phyloP scores from a whole-genome alignment of 345 rosid species.

The Lenwebbia sp. region DNA sequence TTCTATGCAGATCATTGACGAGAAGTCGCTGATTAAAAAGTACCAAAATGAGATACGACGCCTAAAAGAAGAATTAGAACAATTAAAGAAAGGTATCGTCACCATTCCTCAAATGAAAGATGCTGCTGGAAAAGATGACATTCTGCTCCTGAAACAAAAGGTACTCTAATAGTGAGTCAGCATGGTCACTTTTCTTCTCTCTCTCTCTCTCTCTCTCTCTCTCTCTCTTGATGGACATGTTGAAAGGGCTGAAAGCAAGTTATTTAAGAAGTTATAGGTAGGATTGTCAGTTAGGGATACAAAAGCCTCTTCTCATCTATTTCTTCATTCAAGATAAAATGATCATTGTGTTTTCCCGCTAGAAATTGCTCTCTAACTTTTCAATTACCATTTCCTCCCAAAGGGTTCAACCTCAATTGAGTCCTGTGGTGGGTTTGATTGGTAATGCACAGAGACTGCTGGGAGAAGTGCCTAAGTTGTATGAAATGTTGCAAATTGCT shows the following conservation, averaged over 20 bases:
- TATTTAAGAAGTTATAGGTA: neutral
- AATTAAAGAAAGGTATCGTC: slow-evolving; percentile 69
- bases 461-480: neutral
- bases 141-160: slow-evolving; percentile 85
- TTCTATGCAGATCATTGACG: slow-evolving; percentile 75
- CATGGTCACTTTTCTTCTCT: neutral
- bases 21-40: slow-evolving; percentile 96
- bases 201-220: neutral
- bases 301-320: neutral
- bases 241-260: neutral
- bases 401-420: neutral
- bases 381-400: neutral
- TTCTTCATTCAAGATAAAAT: neutral
- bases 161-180: slow-evolving; percentile 21
- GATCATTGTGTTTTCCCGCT: neutral
- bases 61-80: slow-evolving; percentile 92
- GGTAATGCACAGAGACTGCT: neutral
- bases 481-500: neutral
- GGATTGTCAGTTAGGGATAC: neutral
- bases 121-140: slow-evolving; percentile 52
- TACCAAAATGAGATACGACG: slow-evolving; percentile 88
- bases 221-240: neutral
- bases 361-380: neutral
- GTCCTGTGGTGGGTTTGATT: neutral
- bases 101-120: slow-evolving; percentile 63